These are phyloP conservation scores for Cicer bijugum DNA, from an alignment of 306 rosid species.

Conservation along the genomic window DNA sequence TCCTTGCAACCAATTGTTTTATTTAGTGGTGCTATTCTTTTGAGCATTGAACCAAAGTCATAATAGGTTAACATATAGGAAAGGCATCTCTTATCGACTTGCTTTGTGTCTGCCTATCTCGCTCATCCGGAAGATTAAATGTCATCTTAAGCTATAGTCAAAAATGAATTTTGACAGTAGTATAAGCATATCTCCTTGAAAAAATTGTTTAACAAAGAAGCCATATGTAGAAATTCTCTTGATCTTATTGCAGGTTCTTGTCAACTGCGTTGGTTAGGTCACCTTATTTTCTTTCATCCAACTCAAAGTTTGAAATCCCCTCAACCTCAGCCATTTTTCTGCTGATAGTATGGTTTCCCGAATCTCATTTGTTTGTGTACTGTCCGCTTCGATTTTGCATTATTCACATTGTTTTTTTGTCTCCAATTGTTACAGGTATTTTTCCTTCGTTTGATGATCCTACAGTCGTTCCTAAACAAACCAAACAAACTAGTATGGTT, in stretches of 20 bases:
- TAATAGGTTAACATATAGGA: background rate
- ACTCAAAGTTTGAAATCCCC: conserved; percentile 34
- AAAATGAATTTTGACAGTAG: conserved; percentile 26
- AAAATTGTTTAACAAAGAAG: background rate
- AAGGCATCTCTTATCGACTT: background rate
- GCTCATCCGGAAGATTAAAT: background rate
- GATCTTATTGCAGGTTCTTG: conserved; percentile 35
- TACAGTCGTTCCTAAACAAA: conserved; percentile 25
- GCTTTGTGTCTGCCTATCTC: background rate
- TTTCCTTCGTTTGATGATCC: conserved; percentile 40
- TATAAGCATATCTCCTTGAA: background rate
- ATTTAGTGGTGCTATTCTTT: conserved; percentile 2
- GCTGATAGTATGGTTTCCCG: conserved; percentile 45
- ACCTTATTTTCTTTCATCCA: conserved; percentile 46
- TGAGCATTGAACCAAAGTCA: conserved; percentile 10
- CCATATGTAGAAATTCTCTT: conserved; percentile 15
- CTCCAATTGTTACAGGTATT: conserved; percentile 34
- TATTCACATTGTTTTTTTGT: background rate
- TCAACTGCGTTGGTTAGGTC: conserved; percentile 46
- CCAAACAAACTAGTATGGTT: conserved; percentile 40
- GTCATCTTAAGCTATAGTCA: background rate
- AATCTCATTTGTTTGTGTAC: background rate
- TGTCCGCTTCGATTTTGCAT: background rate
- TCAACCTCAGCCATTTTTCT: conserved; percentile 30
- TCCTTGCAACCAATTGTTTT: background rate